Conservation (phyloP, 2,329 filamentous ascomycete species). For the Xylaria sp. region DNA sequence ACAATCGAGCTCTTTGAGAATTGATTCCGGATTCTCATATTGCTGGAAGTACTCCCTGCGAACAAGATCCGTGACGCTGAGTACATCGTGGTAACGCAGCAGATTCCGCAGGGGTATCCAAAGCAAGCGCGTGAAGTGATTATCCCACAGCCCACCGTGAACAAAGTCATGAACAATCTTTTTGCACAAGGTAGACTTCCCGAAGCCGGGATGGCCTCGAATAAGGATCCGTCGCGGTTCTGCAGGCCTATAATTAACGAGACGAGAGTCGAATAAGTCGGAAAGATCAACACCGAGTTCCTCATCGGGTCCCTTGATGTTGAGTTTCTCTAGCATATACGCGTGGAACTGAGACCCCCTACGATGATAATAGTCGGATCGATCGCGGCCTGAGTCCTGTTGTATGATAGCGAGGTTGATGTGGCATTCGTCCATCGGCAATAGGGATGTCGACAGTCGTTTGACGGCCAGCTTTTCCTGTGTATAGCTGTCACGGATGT, state of each 20-base stretch:
- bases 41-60: not conserved
- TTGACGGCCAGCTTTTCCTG: not conserved
- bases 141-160: not conserved
- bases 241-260: not conserved
- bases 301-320: not conserved
- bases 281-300: not conserved
- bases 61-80: not conserved
- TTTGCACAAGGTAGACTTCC: slow-evolving; percentile 7
- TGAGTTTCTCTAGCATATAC: not conserved
- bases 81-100: not conserved
- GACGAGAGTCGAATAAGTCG: not conserved
- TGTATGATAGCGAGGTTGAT: slow-evolving; percentile 2
- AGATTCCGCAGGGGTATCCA: slow-evolving; percentile 9
- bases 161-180: slow-evolving; percentile 7
- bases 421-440: not conserved
- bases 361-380: not conserved
- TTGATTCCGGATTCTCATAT: not conserved
- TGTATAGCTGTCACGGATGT: slow-evolving; percentile 1
- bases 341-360: not conserved
- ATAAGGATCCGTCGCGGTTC: slow-evolving; percentile 5
- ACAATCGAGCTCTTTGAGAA: not conserved
- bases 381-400: not conserved
- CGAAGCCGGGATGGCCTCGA: slow-evolving; percentile 1
- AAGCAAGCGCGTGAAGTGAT: not conserved
- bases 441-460: not conserved